phyloP scores from a whole-genome alignment of 768 basidiomycete species.

The Leccinellum luteum region DNA sequence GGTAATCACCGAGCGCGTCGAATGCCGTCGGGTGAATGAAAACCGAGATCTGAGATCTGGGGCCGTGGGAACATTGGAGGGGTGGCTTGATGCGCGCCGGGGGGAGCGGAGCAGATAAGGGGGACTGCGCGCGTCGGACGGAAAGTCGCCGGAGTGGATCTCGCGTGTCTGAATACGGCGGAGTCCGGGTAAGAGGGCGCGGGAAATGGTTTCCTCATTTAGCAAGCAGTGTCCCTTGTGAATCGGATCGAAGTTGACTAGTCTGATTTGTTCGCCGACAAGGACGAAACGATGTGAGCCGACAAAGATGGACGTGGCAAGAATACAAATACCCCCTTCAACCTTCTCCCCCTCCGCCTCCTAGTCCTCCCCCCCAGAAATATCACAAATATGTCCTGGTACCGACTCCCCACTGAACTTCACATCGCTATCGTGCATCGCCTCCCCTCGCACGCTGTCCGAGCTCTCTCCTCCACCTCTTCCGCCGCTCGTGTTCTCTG shows the following conservation, averaged over 20 bases:
- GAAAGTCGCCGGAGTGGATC: constrained; percentile 25
- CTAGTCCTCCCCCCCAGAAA: no score
- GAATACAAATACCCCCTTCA: constrained; percentile 3
- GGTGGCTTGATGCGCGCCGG: constrained; percentile 10
- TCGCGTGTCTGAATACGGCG: not conserved
- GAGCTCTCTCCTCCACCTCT: constrained; percentile 49
- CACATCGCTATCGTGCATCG: constrained; percentile 54
- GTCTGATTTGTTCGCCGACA: constrained; percentile 13
- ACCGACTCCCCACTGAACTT: constrained; percentile 62
- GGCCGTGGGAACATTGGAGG: not conserved
- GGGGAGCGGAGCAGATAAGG: constrained; percentile 9
- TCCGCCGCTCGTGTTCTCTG: constrained; percentile 50
- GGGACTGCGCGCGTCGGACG: constrained; percentile 22
- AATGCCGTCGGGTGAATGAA: not conserved
- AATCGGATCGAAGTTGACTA: constrained; percentile 18
- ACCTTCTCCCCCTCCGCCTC: not conserved
- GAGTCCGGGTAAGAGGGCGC: constrained; percentile 1
- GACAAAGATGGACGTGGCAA: constrained; percentile 22
- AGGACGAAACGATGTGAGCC: constrained; percentile 8
- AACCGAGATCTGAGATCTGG: not conserved
- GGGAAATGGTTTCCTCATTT: not conserved
- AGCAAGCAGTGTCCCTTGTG: constrained; percentile 12
- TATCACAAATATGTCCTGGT: constrained; percentile 40
- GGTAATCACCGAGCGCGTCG: not conserved
- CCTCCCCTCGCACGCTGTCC: constrained; percentile 45